Conservation (phyloP, 2,329 filamentous ascomycete genomes). For the Apiospora aurea region DNA sequence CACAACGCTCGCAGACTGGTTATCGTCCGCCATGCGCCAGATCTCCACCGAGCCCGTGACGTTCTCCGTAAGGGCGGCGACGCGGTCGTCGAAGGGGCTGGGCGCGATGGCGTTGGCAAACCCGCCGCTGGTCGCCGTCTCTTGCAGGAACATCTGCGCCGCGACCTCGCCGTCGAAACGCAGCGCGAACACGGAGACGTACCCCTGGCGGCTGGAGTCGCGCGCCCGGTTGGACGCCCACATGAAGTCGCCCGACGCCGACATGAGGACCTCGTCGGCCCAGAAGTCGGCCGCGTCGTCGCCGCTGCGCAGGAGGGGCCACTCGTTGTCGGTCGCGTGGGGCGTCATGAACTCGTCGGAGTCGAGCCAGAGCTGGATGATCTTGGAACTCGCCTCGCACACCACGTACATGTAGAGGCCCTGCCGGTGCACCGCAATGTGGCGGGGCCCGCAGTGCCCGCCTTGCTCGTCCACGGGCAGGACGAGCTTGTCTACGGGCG, state of each 20-base stretch:
- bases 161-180: slow-evolving; percentile 37
- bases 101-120: slow-evolving; percentile 45
- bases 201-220: slow-evolving; percentile 36
- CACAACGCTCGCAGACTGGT: slow-evolving; percentile 25
- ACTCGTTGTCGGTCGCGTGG: slow-evolving; percentile 24
- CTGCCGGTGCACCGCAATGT: slow-evolving; percentile 36
- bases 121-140: slow-evolving; percentile 44
- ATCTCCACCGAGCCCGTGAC: slow-evolving; percentile 45
- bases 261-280: slow-evolving; percentile 44
- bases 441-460: slow-evolving; percentile 36
- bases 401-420: slow-evolving; percentile 39
- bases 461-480: slow-evolving; percentile 28
- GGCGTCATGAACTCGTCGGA: slow-evolving; percentile 27
- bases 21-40: slow-evolving; percentile 40
- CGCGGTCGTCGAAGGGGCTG: slow-evolving; percentile 41
- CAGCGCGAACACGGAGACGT: slow-evolving; percentile 44
- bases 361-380: slow-evolving; percentile 34
- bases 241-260: slow-evolving; percentile 37
- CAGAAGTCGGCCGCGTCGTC: slow-evolving; percentile 37
- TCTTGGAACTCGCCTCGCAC: slow-evolving; percentile 37
- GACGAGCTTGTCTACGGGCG: slow-evolving; percentile 25
- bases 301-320: slow-evolving; percentile 35
- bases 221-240: slow-evolving; percentile 41
- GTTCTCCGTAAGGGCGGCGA: slow-evolving; percentile 44
- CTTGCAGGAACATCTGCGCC: slow-evolving; percentile 40